Evolutionary conservation across 1,139 yeast species (phyloP).

Genomic region (Yamadazyma taylorii): DNA sequence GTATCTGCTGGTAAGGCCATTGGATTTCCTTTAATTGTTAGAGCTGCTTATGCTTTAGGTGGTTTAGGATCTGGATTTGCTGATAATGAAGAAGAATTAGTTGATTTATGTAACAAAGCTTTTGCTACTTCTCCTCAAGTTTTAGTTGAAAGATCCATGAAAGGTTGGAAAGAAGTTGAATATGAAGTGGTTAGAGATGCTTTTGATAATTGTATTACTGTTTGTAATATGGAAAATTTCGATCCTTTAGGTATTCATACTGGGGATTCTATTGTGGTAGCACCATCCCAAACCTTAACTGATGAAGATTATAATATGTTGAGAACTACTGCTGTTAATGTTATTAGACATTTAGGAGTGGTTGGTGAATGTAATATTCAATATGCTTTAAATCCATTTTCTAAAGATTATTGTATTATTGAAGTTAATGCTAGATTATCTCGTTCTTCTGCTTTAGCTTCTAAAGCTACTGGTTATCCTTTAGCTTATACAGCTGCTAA

Average conservation of each 20-base stretch:
- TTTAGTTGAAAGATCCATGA: conserved; percentile 92
- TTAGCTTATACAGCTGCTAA: conserved; percentile 98
- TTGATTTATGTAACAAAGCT: conserved; percentile 84
- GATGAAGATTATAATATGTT: conserved; percentile 98
- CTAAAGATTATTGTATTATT: conserved; percentile 93
- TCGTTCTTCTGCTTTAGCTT: conserved; percentile 96
- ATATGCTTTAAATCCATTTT: conserved; percentile 92
- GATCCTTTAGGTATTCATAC: conserved; percentile 99
- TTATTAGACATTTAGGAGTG: conserved; percentile 96
- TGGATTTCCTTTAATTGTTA: conserved; percentile 94
- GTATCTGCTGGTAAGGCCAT: conserved; percentile 79
- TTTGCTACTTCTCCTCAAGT: conserved; percentile 97
- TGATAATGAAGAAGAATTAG: conserved; percentile 79
- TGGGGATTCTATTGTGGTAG: conserved; percentile 98
- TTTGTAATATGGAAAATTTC: conserved; percentile 98
- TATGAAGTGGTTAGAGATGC: conserved; percentile 99
- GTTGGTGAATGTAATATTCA: conserved; percentile 99
- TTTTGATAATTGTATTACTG: conserved; percentile 96
- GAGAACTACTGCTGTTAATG: conserved; percentile 96
- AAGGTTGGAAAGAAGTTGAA: conserved; percentile 99
- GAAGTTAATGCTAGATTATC: conserved; percentile 98
- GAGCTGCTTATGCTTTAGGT: conserved; percentile 97
- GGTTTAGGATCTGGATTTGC: conserved; percentile 99
- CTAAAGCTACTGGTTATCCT: conserved; percentile 98
- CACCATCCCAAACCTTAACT: conserved; percentile 96